Conservation (phyloP, 2,329 filamentous ascomycete genomes). For the Pseudogymnoascus sp. region DNA sequence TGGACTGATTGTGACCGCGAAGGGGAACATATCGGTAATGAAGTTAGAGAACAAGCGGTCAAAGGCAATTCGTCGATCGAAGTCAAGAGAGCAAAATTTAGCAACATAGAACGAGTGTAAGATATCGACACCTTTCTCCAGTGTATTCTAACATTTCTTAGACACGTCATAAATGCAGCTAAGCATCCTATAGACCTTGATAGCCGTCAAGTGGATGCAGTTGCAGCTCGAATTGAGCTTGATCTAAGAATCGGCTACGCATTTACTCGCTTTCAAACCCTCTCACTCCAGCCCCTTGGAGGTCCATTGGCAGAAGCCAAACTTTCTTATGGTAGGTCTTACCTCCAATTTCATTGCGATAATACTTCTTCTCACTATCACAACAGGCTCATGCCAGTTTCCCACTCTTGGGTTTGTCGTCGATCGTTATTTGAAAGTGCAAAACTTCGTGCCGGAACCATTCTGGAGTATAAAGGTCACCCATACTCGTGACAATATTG, state of each 20-base stretch:
- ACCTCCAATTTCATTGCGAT: background rate
- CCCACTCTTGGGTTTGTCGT: conserved; percentile 95
- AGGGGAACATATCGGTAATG: conserved; percentile 90
- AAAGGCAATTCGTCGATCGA: conserved; percentile 67
- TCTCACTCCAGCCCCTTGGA: conserved; percentile 66
- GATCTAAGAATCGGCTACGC: conserved; percentile 88
- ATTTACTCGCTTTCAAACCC: conserved; percentile 82
- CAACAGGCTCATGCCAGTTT: conserved; percentile 79
- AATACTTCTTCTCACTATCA: conserved; percentile 12
- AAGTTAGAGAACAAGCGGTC: conserved; percentile 75
- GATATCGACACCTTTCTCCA: conserved; percentile 26
- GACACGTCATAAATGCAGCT: conserved; percentile 81
- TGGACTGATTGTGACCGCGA: conserved; percentile 99
- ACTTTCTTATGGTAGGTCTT: conserved; percentile 20
- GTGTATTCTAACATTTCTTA: conserved; percentile 31
- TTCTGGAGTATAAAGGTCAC: conserved; percentile 91
- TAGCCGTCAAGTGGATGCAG: conserved; percentile 78
- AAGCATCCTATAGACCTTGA: conserved; percentile 70
- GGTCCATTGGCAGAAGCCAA: conserved; percentile 55
- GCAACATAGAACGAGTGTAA: conserved; percentile 87
- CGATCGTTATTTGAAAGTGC: conserved; percentile 87
- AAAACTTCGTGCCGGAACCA: conserved; percentile 83
- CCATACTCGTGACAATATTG: conserved; percentile 68
- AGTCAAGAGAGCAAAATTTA: conserved; percentile 83
- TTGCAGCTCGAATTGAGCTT: conserved; percentile 81